Evolutionary conservation across 768 basidiomycete genomes (phyloP), one percentile per base, ranked within the genome.

Genomic region (Amanita molliuscula): DNA sequence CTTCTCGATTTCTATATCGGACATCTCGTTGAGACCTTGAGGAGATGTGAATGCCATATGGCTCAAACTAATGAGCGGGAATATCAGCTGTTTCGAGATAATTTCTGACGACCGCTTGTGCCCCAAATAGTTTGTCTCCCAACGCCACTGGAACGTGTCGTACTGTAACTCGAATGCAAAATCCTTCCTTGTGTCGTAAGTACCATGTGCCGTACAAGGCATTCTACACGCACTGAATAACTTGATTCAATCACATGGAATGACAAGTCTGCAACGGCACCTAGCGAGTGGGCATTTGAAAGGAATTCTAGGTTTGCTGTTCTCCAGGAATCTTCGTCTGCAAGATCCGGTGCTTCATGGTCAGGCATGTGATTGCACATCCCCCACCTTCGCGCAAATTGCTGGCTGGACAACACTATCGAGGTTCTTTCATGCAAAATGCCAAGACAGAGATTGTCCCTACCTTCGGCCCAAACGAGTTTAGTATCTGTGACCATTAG

Each of bases 401-500:
- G 74, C 26, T 77, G 77, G 58, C 71, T 69, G 37, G 70, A 71
- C 34, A 87, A 58, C 2, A 72, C 84, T 84, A 53, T 37, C 36
- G 29, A 37, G 25, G 20, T 21, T 4, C 18, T 44, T 8, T 45
- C 41, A 45, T 35, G 34, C 45, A 43, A 15, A 48, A 20, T 15
- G 38, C 28, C 33, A 29, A 44, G 4, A 18, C 16, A 48, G 25
- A 28, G 23, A 38, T 46, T 53, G 44, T 46, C 16, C 21, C 48
- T 55, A 85, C 87, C 82, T 79, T 90, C 88, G 11, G 69, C 72
- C 85, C 84, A 90, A 8, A 81, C 80, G 20, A 67, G 71, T 61
- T 77, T 84, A 10, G 84, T 88, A 63, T 89, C 87, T 9, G 88
- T 87, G 46, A 87, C 60, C 56, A 89, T 59, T 42, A 88, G 59